A percentile compares a stretch with the other conserved stretches of the same genome.
These are phyloP conservation scores for Pseudogymnoascus sp. DNA, from an alignment of 2,329 filamentous ascomycete species.

Conservation along the genomic window DNA sequence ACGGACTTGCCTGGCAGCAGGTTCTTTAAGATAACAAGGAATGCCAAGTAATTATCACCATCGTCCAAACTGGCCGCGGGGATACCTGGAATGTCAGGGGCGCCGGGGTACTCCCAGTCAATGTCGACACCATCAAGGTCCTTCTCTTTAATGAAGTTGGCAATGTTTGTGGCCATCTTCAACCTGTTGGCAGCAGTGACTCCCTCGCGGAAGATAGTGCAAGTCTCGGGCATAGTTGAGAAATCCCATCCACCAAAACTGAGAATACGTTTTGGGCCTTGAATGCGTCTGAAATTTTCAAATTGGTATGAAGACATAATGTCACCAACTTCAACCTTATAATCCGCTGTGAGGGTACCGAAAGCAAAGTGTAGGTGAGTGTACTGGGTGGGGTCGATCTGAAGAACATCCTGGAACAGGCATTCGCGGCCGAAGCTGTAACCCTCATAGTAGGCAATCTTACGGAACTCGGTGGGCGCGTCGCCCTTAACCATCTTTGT, in stretches of 20 bases:
- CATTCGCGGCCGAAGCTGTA: conserved; percentile 26
- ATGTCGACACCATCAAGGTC: conserved; percentile 27
- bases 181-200: conserved; percentile 28
- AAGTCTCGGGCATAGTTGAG: conserved; percentile 31
- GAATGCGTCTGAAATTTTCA: conserved; percentile 25
- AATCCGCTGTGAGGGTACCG: conserved; percentile 27
- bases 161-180: conserved; percentile 27
- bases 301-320: conserved; percentile 25
- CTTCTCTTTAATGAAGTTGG: conserved; percentile 28
- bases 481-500: conserved; percentile 26
- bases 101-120: conserved; percentile 29
- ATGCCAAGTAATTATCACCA: conserved; percentile 28
- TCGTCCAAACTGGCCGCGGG: no score
- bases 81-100: conserved; percentile 16
- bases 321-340: conserved; percentile 22
- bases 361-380: conserved; percentile 31
- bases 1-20: conserved; percentile 22
- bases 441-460: conserved; percentile 29
- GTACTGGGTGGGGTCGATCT: conserved; percentile 19
- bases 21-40: conserved; percentile 24
- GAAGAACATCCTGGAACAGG: conserved; percentile 20
- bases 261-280: conserved; percentile 31
- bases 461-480: conserved; percentile 17
- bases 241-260: conserved; percentile 39
- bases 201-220: conserved; percentile 30